A percentile compares a stretch with the other conserved stretches of the same genome.
These are phyloP conservation scores for Stylosanthes scabra DNA, from an alignment of 331 rosid genomes.

Conservation along the genomic window DNA sequence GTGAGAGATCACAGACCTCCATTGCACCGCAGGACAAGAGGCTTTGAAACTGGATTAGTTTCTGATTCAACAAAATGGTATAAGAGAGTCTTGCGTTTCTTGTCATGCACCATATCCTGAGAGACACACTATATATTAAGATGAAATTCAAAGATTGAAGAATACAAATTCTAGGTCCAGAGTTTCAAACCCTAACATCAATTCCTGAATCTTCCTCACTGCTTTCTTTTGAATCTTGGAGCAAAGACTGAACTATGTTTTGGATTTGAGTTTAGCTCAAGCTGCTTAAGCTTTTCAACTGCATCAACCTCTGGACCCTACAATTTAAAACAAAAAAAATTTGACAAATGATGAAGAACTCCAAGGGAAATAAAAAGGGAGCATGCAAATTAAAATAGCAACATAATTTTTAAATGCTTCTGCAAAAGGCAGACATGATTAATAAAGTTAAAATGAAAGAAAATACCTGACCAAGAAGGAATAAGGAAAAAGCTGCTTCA, in stretches of 20 bases:
- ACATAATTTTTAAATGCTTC: constrained; percentile 32
- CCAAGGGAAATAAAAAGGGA: constrained; percentile 1
- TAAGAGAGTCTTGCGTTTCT: constrained; percentile 54
- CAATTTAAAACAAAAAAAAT: constrained; percentile 42
- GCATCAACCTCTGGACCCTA: constrained; percentile 79
- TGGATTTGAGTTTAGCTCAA: constrained; percentile 63
- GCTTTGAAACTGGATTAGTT: constrained; percentile 58
- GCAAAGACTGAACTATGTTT: constrained; percentile 56
- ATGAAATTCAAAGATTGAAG: not conserved
- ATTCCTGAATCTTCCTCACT: too few species aligned
- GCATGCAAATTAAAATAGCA: constrained; percentile 32
- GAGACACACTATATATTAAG: constrained; percentile 39
- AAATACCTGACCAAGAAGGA: constrained; percentile 86
- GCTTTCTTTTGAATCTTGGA: too few species aligned
- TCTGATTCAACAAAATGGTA: constrained; percentile 69
- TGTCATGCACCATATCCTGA: constrained; percentile 55
- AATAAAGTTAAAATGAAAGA: not conserved
- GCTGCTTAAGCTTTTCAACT: constrained; percentile 81
- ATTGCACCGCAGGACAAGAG: constrained; percentile 50
- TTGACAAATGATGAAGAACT: constrained; percentile 23
- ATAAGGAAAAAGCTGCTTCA: constrained; percentile 80
- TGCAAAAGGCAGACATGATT: constrained; percentile 20
- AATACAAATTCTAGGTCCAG: too few species aligned
- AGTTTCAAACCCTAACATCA: too few species aligned
- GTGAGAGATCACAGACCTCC: too few species aligned